Evolutionary conservation across 2,329 filamentous ascomycete species (phyloP).

Genomic region (Elsinoe perseae): DNA sequence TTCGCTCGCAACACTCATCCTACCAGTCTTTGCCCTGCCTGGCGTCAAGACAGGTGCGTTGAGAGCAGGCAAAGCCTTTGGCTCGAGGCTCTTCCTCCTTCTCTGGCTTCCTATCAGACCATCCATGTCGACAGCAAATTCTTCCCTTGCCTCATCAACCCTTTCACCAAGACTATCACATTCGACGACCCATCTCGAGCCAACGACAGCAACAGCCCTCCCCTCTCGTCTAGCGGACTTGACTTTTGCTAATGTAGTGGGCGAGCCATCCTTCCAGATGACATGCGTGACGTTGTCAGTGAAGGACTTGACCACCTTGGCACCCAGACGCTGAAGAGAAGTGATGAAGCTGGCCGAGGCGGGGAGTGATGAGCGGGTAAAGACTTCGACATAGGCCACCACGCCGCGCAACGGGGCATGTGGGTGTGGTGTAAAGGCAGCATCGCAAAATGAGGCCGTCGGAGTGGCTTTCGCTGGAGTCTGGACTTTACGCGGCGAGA

Average conservation of each 20-base stretch:
- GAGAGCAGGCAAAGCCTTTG: slow-evolving; percentile 26
- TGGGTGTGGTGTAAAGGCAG: slow-evolving; percentile 32
- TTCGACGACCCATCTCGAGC: slow-evolving; percentile 32
- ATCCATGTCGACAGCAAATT: slow-evolving; percentile 29
- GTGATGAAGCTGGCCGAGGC: slow-evolving; percentile 30
- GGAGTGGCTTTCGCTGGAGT: slow-evolving; percentile 28
- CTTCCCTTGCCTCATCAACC: slow-evolving; percentile 28
- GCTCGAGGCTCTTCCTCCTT: slow-evolving; percentile 33
- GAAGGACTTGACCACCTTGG: slow-evolving; percentile 30
- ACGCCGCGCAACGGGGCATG: slow-evolving; percentile 28
- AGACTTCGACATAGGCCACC: slow-evolving; percentile 31
- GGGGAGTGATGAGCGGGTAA: slow-evolving; percentile 30
- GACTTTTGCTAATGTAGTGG: slow-evolving; percentile 29
- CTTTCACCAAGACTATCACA: slow-evolving; percentile 27
- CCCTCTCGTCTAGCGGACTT: slow-evolving; percentile 29
- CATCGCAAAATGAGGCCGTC: slow-evolving; percentile 24
- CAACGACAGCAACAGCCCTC: slow-evolving; percentile 29
- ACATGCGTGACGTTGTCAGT: slow-evolving; percentile 32
- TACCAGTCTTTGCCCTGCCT: slow-evolving; percentile 24
- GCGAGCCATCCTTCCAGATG: slow-evolving; percentile 33
- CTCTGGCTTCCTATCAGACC: slow-evolving; percentile 28
- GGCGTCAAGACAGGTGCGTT: slow-evolving; percentile 29
- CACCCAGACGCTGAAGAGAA: slow-evolving; percentile 30
- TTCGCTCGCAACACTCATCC: slow-evolving; percentile 18
- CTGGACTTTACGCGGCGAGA: slow-evolving; percentile 18